Base-by-base conservation (phyloP, 1,284 basidiomycete species). In the Tetrapyrgos nigripes region DNA sequence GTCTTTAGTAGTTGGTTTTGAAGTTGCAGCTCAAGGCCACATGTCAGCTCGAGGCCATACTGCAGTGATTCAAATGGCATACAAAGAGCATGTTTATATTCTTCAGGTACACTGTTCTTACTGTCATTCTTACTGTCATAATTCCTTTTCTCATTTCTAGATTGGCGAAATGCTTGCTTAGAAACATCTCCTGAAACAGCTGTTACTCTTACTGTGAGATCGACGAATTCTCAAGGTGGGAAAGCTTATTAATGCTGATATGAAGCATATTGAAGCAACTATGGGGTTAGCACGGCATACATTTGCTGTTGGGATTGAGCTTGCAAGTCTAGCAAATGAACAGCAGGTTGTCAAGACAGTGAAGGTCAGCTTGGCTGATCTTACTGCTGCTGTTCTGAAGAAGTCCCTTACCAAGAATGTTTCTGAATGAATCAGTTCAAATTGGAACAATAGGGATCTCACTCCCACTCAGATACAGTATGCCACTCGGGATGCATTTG, bases 401-500 rank as follows among this genome's bases (percentile, higher is more conserved):
- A 59, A 61, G 48, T 57, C 58, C 1, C 57, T 73, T 0, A 55
- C 58, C 26, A 71, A 73, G 47, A 66, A 69, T 37, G 17, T 48
- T 4, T 37, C 63, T 4, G 60, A 66, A 31, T 61, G 61, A 4
- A 48, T 68, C 9, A 71, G 66, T 50, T 49, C 31, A 3, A 55
- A 58, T 24, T 74, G 72, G 72, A 65, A 65, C 26, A 48, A 65
- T 19, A 19, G 45, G 4, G 54, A 54, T 5, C 60, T 74, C 17
- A 67, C 66, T n/a, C 5, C 40, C 0, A 50, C 62, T 11, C 68
- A 72, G 48, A 40, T 62, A 3, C 10, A 57, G 9, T 70, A 70
- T 64, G 68, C 66, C 21, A 63, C 66, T 5, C 21, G 59, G 23
- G 68, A 71, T 57, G 69, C 58, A 2, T 73, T 66, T 65, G 66